Conservation (phyloP, 257 asterid species). For the Capsicum chinense region DNA sequence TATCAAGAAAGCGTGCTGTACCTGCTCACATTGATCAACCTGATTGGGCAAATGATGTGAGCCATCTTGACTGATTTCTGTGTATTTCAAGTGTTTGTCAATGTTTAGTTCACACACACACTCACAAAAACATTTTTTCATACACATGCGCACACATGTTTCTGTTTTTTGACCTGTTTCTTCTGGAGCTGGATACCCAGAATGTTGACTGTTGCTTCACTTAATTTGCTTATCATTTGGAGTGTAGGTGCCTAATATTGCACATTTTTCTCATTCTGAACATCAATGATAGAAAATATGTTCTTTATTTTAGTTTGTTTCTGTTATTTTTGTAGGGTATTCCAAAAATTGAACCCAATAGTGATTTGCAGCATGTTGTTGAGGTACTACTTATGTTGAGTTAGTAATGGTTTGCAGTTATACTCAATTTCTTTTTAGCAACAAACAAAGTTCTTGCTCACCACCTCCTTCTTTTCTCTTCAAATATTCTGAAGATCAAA, state of each 20-base stretch:
- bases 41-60: constrained; percentile 95
- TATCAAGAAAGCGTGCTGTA: constrained; percentile 67
- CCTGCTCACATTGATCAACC: constrained; percentile 86
- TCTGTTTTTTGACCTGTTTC: not conserved
- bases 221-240: constrained; percentile 14
- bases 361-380: constrained; percentile 87
- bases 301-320: not conserved
- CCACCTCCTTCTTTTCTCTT: constrained; percentile 37
- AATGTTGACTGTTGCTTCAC: constrained; percentile 16
- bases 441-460: not conserved
- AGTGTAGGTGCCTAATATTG: not conserved
- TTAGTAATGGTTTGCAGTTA: constrained; percentile 23
- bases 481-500: constrained; percentile 69
- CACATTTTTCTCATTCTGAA: constrained; percentile 9
- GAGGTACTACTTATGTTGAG: constrained; percentile 65
- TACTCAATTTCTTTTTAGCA: not conserved
- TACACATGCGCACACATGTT: not conserved
- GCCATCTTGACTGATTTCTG: constrained; percentile 40
- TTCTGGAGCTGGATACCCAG: not conserved
- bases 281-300: not conserved
- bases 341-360: constrained; percentile 89
- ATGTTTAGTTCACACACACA: not conserved
- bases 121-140: not conserved
- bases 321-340: constrained; percentile 60
- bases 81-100: not conserved